A percentile compares a stretch with the other conserved stretches of the same genome.
These are phyloP conservation scores for Acacia pycnantha DNA, from an alignment of 331 rosid species.

Conservation along the genomic window DNA sequence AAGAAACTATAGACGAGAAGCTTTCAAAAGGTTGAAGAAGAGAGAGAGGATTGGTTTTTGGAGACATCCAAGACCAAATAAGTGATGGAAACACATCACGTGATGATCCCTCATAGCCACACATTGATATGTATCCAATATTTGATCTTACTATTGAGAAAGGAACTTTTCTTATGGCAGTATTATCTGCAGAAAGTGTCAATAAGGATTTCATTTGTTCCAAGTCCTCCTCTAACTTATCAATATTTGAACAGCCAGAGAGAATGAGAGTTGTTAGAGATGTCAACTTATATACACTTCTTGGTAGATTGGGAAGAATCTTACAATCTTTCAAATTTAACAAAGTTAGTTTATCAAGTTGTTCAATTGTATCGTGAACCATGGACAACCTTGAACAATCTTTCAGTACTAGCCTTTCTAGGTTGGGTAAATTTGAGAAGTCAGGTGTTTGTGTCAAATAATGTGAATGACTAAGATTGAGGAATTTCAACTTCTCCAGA, in stretches of 20 bases:
- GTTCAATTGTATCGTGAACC: neutral
- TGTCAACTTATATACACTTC: conserved; percentile 32
- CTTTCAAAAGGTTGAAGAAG: neutral
- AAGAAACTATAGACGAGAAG: neutral
- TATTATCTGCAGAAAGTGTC: conserved; percentile 33
- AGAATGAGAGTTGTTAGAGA: conserved; percentile 31
- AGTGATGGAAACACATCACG: neutral
- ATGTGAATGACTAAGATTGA: neutral
- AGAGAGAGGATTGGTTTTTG: neutral
- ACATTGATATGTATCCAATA: neutral
- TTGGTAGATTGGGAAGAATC: neutral
- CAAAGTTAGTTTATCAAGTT: neutral
- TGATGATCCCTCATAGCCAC: neutral
- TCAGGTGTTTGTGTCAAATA: neutral
- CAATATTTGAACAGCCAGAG: conserved; percentile 37
- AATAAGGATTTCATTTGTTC: conserved; percentile 30
- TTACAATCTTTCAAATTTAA: neutral
- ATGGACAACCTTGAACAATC: neutral
- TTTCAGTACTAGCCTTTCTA: neutral
- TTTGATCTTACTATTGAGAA: neutral
- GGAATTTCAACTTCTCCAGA: neutral
- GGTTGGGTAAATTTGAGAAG: neutral
- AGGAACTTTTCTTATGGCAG: conserved; percentile 30
- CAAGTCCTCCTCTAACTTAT: conserved; percentile 11
- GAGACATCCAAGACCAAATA: neutral